Evolutionary conservation across 441 rosid genomes (phyloP), one percentile per base, ranked within the genome.

Genomic region (Hypseocharis bilobata): DNA sequence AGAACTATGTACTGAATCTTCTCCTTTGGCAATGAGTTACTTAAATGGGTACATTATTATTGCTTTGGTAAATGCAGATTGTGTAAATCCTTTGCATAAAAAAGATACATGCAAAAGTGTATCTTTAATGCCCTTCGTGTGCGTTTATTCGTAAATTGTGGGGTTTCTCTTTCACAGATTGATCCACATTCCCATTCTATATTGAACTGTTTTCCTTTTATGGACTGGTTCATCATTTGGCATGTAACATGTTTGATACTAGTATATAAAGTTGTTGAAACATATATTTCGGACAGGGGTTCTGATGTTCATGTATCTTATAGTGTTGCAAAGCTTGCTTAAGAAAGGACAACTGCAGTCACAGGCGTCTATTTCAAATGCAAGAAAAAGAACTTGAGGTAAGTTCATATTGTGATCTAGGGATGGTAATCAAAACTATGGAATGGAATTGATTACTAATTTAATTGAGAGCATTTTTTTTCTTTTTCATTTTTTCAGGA

Each of bases 381-480:
- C 97, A 90, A 74, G 88, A 85, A 77, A 84, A 77, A 60, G 92
- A 92, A 78, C 89, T 92, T 20, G 67, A 63, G 78, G 98, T 88
- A 66, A 65, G 92, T 72, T n/a, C n/a, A n/a, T n/a, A n/a, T n/a
- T n/a, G n/a, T n/a, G n/a, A n/a, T n/a, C n/a, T n/a, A n/a, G n/a
- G n/a, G n/a, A n/a, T n/a, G n/a, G n/a, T n/a, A n/a, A n/a, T n/a
- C n/a, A n/a, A n/a, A n/a, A n/a, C n/a, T n/a, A n/a, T n/a, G n/a
- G n/a, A n/a, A n/a, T n/a, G n/a, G n/a, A n/a, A n/a, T n/a, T n/a
- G n/a, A n/a, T n/a, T n/a, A n/a, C n/a, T n/a, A n/a, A n/a, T n/a
- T n/a, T n/a, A n/a, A n/a, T n/a, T n/a, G n/a, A n/a, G n/a, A n/a
- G n/a, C n/a, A n/a, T n/a, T n/a, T 26, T 64, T 52, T 36, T 62